Base-by-base conservation (phyloP, 352 stramenopile species). In the Globisporangium polare region DNA sequence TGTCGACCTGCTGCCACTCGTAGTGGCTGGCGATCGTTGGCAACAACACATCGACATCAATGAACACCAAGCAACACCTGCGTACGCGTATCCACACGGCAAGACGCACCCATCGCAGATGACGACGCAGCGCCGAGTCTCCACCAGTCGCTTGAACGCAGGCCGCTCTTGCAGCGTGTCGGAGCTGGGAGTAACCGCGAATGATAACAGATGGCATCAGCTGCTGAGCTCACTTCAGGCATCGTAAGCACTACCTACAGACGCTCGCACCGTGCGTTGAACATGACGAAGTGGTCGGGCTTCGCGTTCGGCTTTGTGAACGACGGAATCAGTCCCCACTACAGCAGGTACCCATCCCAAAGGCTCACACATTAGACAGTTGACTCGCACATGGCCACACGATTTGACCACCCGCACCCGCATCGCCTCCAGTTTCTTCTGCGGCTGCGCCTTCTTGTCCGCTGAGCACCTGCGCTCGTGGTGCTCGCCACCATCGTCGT, bases 1-100 rank as follows among this genome's bases (percentile, higher is more conserved):
- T 96, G 62, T 86, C 72, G 15, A 96, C 68, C 63, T 94, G 83
- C 39, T 94, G 85, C 90, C 90, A 97, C 60, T 97, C 90, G 62
- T 96, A 97, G 65, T 96, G 97, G 8, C 78, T 88, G 26, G 33
- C 9, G 22, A 29, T 37, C 66, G 2, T 7, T 31, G 20, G 12
- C 27, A 49, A 24, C 26, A 29, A 60, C 7, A 31, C 13, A 33
- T 17, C 6, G 17, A 17, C 13, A 56, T 20, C 22, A 20, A 33
- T n/a, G 26, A 49, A 18, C 4, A 29, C 17, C 10, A 15, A 35
- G 5, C 12, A 26, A 31, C 13, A 18, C 35, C 9, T 41, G 29
- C 5, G 29, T 9, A 9, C 8, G 8, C 5, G 8, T 33, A 7
- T n/a, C 15, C 39, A 22, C 18, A 46, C 18, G 41, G 5, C 29